phyloP scores from a whole-genome alignment of 2,329 filamentous ascomycete genomes.

The Karstenula rhodostoma region DNA sequence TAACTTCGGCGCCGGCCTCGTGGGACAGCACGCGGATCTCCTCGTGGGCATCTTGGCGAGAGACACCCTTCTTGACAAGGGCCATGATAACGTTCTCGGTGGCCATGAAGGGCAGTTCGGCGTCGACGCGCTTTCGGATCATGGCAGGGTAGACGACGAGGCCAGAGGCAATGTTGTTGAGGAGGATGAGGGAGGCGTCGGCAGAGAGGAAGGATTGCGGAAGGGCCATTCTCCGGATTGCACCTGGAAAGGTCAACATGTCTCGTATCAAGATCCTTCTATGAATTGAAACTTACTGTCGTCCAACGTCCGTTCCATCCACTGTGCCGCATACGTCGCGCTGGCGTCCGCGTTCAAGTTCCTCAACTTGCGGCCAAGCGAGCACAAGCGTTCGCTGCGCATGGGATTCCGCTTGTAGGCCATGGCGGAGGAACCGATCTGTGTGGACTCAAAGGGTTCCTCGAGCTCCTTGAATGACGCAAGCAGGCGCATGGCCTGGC shows the following conservation, averaged over 20 bases:
- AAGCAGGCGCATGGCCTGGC: slow-evolving; percentile 76
- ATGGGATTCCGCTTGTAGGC: slow-evolving; percentile 72
- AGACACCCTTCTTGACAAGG: slow-evolving; percentile 73
- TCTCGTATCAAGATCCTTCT: neutral
- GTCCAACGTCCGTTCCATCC: slow-evolving; percentile 81
- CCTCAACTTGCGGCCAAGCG: slow-evolving; percentile 63
- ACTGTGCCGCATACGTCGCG: slow-evolving; percentile 75
- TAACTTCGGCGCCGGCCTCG: slow-evolving; percentile 75
- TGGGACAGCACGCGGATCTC: slow-evolving; percentile 82
- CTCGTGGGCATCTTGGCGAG: slow-evolving; percentile 85
- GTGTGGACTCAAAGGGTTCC: slow-evolving; percentile 81
- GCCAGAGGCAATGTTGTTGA: slow-evolving; percentile 77
- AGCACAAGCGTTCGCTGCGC: slow-evolving; percentile 68
- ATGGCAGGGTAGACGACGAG: slow-evolving; percentile 80
- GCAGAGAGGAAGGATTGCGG: slow-evolving; percentile 59
- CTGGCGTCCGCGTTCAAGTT: slow-evolving; percentile 64
- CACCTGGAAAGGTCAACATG: slow-evolving; percentile 44
- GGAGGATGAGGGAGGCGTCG: slow-evolving; percentile 68
- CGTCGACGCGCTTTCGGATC: slow-evolving; percentile 72
- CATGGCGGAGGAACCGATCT: slow-evolving; percentile 60
- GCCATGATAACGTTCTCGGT: slow-evolving; percentile 70
- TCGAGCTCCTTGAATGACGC: slow-evolving; percentile 83
- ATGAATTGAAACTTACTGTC: slow-evolving; percentile 56
- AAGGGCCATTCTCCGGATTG: slow-evolving; percentile 67
- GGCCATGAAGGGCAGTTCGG: slow-evolving; percentile 88